Evolutionary conservation across 1,284 basidiomycete genomes (phyloP), one percentile per base, ranked within the genome.

Genomic region (Microbotryum scabiosae): DNA sequence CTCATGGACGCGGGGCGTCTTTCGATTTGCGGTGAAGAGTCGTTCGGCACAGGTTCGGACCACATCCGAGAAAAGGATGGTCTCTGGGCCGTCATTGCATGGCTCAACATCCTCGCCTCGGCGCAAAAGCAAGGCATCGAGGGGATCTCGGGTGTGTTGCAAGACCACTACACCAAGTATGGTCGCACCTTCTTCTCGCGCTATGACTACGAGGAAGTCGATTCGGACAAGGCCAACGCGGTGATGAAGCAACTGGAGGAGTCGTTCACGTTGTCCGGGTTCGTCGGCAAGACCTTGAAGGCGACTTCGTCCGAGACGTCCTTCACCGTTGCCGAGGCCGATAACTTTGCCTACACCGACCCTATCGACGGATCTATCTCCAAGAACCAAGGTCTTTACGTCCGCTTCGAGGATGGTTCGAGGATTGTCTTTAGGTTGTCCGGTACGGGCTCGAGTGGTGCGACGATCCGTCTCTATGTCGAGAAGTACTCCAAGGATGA

Each of bases 11-110:
- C 96, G 50, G 93, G 92, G 1, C 83, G 90, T 50, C 82, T 98
- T 47, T 97, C 92, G 55, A 97, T 98, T 75, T 98, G 94, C 73
- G 94, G 94, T 69, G 94, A 98, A 76, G 94, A 98, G 79, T 93
- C 89, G 12, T 98, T 98, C 76, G 94, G 94, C 63, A 98, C 94
- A n/a, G 94, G 94, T 21, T 97, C 94, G 20, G 94, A 98, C 78
- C 94, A 98, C 78, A 96, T 98, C 71, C 88, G 94, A 67, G 94
- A 98, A 80, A 98, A 98, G 82, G 94, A 98, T 73, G 94, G 94
- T 70, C 80, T 98, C 49, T 98, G 94, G 94, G 94, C 96, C 62
- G 82, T 98, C 64, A 81, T 97, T 54, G 90, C 94, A 2, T 98
- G 94, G 94, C 79, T 98, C 67, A 93, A 94, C 74, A 97, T 98